Base-by-base conservation (phyloP, 768 basidiomycete species). In the Clitopilus passeckerianus region DNA sequence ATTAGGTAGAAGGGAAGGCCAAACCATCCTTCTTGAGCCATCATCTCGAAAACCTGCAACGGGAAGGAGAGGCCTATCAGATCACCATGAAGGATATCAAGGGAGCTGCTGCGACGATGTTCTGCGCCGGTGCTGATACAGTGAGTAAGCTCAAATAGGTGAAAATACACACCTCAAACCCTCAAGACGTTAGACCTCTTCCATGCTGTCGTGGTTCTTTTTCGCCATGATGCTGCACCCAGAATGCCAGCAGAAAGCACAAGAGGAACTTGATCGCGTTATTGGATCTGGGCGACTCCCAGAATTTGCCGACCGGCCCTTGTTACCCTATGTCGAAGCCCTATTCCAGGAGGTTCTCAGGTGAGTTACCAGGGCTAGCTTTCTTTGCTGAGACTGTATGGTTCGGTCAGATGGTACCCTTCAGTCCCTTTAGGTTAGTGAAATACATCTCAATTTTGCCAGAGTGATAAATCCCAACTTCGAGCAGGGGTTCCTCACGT, bases 211-310 rank as follows among this genome's bases (percentile, higher is more conserved):
- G 8, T 63, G 67, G 1, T 77, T 80, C 59, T 61, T 80, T 52
- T 67, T 78, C 15, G 73, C 74, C 5, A 77, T 81, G 76, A 66
- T 74, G 12, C 59, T 70, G 7, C 61, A 76, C 61, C 79, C 79
- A 0, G 68, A 72, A n/a, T 67, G 71, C 6, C 75, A 75, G 56
- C 57, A 53, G 6, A 69, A 64, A 35, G 78, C 77, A 0, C 80
- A 78, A 58, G 67, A 68, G 1, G 79, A 81, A 64, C 69, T 82
- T 15, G 78, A 81, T 60, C 50, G 59, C 0, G 70, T 80, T 2
- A 63, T 80, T 22, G 76, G 74, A 14, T 22, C 56, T 1, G 69
- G 64, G 10, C 67, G 78, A 1, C 65, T 80, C 8, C 80, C 80
- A 1, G 66, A 65, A 2, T 72, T 75, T 22, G 63, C 64, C 1